Conservation (phyloP, 257 asterid species). For the Nicotiana paniculata region DNA sequence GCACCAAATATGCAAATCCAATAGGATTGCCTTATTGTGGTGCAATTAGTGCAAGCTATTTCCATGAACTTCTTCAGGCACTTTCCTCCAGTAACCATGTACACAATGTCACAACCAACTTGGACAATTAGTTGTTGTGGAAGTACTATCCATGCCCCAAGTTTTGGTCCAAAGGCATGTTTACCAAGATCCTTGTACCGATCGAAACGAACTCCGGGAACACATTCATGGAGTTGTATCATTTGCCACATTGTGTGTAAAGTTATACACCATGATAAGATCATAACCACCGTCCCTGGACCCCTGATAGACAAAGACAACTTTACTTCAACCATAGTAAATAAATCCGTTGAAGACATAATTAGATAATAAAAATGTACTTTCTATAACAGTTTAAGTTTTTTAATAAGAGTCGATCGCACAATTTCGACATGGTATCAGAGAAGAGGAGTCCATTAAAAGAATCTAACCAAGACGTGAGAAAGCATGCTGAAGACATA, state of each 20-base stretch:
- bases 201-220: slow-evolving; percentile 77
- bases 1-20: slow-evolving; percentile 90
- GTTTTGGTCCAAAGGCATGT: slow-evolving; percentile 65
- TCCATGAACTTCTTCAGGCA: slow-evolving; percentile 72
- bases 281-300: slow-evolving; percentile 68
- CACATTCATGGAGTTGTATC: slow-evolving; percentile 80
- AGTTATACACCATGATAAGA: slow-evolving; percentile 71
- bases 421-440: not conserved
- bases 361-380: not conserved
- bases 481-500: not conserved
- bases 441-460: not conserved
- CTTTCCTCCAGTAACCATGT: slow-evolving; percentile 89
- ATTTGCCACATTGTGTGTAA: slow-evolving; percentile 88
- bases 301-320: slow-evolving; percentile 43
- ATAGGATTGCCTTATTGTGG: slow-evolving; percentile 57
- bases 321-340: not conserved
- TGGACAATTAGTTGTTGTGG: slow-evolving; percentile 90
- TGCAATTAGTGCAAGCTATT: slow-evolving; percentile 54
- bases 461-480: not conserved
- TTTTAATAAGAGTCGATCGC: not conserved
- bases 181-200: slow-evolving; percentile 61
- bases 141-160: slow-evolving; percentile 79
- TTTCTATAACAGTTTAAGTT: not conserved
- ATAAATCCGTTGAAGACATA: not conserved
- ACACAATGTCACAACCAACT: slow-evolving; percentile 83